Evolutionary conservation across 2,329 filamentous ascomycete genomes (phyloP).

Genomic region (Gliomastix tumulicola): DNA sequence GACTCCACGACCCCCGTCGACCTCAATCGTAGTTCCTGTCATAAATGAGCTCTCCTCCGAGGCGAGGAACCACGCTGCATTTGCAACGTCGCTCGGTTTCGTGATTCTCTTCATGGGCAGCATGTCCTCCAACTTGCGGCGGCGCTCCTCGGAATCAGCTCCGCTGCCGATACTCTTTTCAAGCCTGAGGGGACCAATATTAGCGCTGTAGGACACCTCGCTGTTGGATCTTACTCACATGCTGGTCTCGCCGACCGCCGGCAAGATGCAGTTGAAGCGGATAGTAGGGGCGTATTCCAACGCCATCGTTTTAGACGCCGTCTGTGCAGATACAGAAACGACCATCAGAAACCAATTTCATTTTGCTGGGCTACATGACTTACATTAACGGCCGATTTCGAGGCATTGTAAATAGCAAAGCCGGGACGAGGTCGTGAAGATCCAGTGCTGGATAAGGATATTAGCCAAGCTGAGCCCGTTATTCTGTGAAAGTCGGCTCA

Average conservation of each 20-base stretch:
- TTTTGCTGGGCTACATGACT: neutral
- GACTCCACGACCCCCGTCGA: constrained; percentile 1
- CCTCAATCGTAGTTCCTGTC: constrained; percentile 1
- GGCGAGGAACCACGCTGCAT: constrained; percentile 1
- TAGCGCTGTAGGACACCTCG: neutral
- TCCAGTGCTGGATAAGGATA: neutral
- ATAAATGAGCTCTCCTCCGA: constrained; percentile 2
- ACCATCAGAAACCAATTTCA: too few relatives aligned
- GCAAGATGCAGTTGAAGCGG: constrained; percentile 2
- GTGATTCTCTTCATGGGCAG: constrained; percentile 3
- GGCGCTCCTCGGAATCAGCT: neutral
- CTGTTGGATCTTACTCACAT: too few relatives aligned
- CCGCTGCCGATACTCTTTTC: neutral
- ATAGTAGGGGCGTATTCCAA: constrained; percentile 3
- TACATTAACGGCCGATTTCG: constrained; percentile 1
- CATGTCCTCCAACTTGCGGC: neutral
- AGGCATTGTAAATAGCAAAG: constrained; percentile 2
- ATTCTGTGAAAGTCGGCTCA: too few relatives aligned
- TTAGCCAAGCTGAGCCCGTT: too few relatives aligned
- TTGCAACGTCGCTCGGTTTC: constrained; percentile 1
- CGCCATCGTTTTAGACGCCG: constrained; percentile 1
- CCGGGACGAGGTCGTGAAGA: constrained; percentile 1
- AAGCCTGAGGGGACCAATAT: neutral
- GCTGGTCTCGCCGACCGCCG: constrained; percentile 1
- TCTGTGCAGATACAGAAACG: neutral